Evolutionary conservation across 345 rosid genomes (phyloP).

Genomic region (Crucihimalaya himalaica): DNA sequence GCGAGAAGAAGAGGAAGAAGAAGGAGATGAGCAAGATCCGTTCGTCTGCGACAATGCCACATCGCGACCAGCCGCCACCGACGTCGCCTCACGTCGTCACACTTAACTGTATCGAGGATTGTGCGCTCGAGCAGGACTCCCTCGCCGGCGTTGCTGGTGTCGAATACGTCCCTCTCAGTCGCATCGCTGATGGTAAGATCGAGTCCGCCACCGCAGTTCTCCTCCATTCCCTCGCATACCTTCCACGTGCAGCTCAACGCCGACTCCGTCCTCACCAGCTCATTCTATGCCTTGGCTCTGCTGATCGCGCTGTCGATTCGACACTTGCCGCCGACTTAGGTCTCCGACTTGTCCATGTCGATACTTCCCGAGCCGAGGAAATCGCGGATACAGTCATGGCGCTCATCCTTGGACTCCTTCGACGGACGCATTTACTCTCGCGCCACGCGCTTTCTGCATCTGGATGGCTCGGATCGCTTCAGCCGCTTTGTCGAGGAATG

Average conservation of each 20-base stretch:
- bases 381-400: conserved; percentile 99
- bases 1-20: conserved; percentile 23
- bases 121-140: conserved; percentile 74
- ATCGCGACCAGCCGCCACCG: conserved; percentile 48
- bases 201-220: conserved; percentile 90
- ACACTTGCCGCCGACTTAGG: conserved; percentile 92
- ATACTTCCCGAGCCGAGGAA: conserved; percentile 92
- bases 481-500: conserved; percentile 96
- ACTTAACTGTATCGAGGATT: conserved; percentile 94
- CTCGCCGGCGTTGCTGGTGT: conserved; percentile 78
- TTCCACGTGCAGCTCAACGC: conserved; percentile 99
- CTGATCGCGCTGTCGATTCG: conserved; percentile 92
- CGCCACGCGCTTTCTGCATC: conserved; percentile 87
- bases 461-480: conserved; percentile 94
- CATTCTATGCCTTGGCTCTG: conserved; percentile 89
- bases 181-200: conserved; percentile 84
- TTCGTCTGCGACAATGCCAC: conserved; percentile 61
- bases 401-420: conserved; percentile 86
- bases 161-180: conserved; percentile 93
- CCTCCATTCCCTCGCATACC: conserved; percentile 90
- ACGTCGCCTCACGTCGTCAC: conserved; percentile 66
- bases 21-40: conserved; percentile 43
- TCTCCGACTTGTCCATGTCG: conserved; percentile 88
- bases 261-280: conserved; percentile 96
- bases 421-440: conserved; percentile 87